phyloP scores from a whole-genome alignment of 768 basidiomycete genomes.

The Tricholoma furcatifolium region DNA sequence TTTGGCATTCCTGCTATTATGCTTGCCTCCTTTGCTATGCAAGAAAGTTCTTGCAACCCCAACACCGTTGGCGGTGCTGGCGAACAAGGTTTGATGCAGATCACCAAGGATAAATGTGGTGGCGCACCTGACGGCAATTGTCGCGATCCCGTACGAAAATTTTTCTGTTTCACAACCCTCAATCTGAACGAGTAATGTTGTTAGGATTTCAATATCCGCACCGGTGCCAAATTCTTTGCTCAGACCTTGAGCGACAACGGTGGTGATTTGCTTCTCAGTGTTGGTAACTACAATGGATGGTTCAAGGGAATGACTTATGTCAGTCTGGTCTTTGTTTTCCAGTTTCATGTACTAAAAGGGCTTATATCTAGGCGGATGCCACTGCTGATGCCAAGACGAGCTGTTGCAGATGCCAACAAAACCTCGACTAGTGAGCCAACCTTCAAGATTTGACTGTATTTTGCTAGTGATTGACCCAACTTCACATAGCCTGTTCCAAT shows the following conservation, averaged over 20 bases:
- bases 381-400: constrained; percentile 51
- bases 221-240: constrained; percentile 63
- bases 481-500: constrained; percentile 56
- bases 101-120: constrained; percentile 75
- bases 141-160: constrained; percentile 38
- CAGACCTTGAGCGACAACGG: constrained; percentile 43
- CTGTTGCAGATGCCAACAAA: constrained; percentile 78
- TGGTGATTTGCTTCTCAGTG: constrained; percentile 53
- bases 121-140: constrained; percentile 51
- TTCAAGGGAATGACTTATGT: constrained; percentile 55
- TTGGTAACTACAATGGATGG: constrained; percentile 85
- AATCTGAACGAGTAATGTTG: constrained; percentile 1
- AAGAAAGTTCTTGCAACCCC: constrained; percentile 75
- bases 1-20: constrained; percentile 66
- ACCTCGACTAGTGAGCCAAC: constrained; percentile 75
- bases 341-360: not conserved
- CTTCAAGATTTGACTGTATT: not conserved
- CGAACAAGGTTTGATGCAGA: constrained; percentile 87
- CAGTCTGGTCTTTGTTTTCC: constrained; percentile 13
- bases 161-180: not conserved
- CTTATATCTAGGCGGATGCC: constrained; percentile 42
- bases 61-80: constrained; percentile 68
- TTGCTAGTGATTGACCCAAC: constrained; percentile 1
- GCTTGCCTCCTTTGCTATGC: constrained; percentile 86
- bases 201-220: constrained; percentile 70